A percentile compares a stretch with the other conserved stretches of the same genome.
These are phyloP conservation scores for Orbilia quercus DNA, from an alignment of 2,329 filamentous ascomycete genomes.

Conservation along the genomic window DNA sequence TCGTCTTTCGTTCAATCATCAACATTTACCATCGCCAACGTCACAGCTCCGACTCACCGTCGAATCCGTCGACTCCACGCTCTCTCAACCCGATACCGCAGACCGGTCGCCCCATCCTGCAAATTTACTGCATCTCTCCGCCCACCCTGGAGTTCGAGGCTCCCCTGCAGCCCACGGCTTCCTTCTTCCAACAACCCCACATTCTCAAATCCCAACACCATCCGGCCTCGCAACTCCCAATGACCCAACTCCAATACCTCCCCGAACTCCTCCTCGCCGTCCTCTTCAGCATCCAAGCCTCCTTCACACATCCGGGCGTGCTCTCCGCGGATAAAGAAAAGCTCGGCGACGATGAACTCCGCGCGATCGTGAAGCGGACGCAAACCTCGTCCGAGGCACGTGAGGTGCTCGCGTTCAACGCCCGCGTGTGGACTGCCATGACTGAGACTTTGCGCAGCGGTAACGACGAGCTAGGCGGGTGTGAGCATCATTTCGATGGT, in stretches of 20 bases:
- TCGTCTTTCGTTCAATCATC: not conserved
- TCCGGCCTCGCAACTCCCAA: slow-evolving; percentile 8
- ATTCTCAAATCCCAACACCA: not conserved
- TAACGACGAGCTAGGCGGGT: slow-evolving; percentile 58
- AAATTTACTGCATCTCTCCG: not conserved
- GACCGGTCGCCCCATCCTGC: not conserved
- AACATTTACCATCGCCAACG: not conserved
- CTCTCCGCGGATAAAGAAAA: slow-evolving; percentile 59
- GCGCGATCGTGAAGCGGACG: slow-evolving; percentile 59
- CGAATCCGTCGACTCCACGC: not conserved
- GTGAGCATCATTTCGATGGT: slow-evolving; percentile 51
- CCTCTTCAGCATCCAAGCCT: slow-evolving; percentile 60
- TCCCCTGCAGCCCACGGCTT: slow-evolving; percentile 2
- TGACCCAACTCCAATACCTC: slow-evolving; percentile 57
- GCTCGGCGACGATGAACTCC: slow-evolving; percentile 59
- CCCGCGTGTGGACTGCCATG: slow-evolving; percentile 59
- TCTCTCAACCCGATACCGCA: not conserved
- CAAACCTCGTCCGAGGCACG: slow-evolving; percentile 59
- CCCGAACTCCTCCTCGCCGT: slow-evolving; percentile 60
- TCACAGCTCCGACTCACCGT: slow-evolving; percentile 2
- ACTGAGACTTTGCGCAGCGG: slow-evolving; percentile 60
- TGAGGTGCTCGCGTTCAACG: slow-evolving; percentile 59
- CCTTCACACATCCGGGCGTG: slow-evolving; percentile 60
- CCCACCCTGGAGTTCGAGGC: slow-evolving; percentile 3
- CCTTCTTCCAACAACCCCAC: slow-evolving; percentile 8